Evolutionary conservation across 306 rosid species (phyloP).

Genomic region (Pterocarpus santalinus): DNA sequence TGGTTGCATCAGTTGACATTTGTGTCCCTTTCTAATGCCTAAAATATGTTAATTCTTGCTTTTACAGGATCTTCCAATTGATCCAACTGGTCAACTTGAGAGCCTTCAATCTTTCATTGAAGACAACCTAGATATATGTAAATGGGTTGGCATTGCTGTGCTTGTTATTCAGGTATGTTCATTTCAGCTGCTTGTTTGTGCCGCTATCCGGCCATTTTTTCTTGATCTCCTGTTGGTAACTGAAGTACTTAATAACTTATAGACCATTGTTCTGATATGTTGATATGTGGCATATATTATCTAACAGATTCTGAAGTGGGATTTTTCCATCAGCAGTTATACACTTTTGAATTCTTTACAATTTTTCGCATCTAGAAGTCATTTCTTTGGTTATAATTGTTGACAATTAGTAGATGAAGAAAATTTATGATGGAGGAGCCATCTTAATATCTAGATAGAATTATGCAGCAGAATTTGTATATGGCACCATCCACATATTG

Average conservation of each 20-base stretch:
- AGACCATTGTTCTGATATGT: conserved; percentile 10
- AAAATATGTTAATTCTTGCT: conserved; percentile 38
- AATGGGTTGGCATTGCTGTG: conserved; percentile 81
- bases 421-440: background rate
- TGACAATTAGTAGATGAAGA: conserved; percentile 1
- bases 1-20: conserved; percentile 30
- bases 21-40: conserved; percentile 31
- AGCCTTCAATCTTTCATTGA: conserved; percentile 71
- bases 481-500: conserved; percentile 19
- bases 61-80: conserved; percentile 83
- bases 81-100: conserved; percentile 86
- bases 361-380: background rate
- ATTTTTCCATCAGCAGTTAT: background rate
- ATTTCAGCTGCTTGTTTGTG: conserved; percentile 37
- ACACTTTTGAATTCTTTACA: too few relatives aligned
- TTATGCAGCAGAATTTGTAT: conserved; percentile 2
- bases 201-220: conserved; percentile 30
- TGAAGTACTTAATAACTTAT: conserved; percentile 27
- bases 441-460: conserved; percentile 13
- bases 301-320: conserved; percentile 14
- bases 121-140: conserved; percentile 74
- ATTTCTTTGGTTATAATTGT: background rate
- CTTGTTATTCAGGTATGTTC: conserved; percentile 73
- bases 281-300: conserved; percentile 12
- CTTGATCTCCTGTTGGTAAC: conserved; percentile 15